Evolutionary conservation across 2,329 filamentous ascomycete species (phyloP), one percentile per base, ranked within the genome.

Genomic region (Trichoderma sp.): DNA sequence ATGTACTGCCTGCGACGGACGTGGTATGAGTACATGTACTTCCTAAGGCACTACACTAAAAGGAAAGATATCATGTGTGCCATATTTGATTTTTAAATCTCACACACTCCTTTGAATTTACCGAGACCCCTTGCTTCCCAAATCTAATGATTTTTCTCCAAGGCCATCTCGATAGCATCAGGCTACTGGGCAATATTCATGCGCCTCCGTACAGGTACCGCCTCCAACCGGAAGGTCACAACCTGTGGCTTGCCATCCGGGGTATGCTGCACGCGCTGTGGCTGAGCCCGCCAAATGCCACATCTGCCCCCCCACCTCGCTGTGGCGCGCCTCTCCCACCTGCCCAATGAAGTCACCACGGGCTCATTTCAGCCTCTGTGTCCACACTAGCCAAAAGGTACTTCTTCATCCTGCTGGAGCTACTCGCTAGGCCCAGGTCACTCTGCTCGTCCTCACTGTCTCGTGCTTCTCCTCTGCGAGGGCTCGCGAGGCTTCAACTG

Each of bases 261-360:
- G 54, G 54, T 58, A 58, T 58, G 52, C 34, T 13, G 54, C 54
- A 29, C 29, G 25, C 13, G 59, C 59, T 25, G 59, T 52, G 59
- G 39, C 59, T 61, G 19, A 29, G 25, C 58, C 9, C 25, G 17
- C 10, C 9, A 35, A 56, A 10, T 15, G 52, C 7, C 6, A 37
- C 22, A 2, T 12, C 12, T 4, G 9, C 7, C 53, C n/a, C 54
- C 54, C 54, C 48, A 27, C 42, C 35, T n/a, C 35, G 27, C 52
- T 56, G 58, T 61, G 57, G 57, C 65, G 54, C 59, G 32, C 22
- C 7, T 25, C 59, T 22, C 65, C 19, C 50, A 64, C 67, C 59
- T 64, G 57, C 59, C 67, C 67, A 68, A 68, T 68, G 59, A 64
- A 64, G 59, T 64, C 67, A 64, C 67, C 67, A 52, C 57, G 22